phyloP scores from a whole-genome alignment of 306 rosid species.

The Sicyos baderoa region DNA sequence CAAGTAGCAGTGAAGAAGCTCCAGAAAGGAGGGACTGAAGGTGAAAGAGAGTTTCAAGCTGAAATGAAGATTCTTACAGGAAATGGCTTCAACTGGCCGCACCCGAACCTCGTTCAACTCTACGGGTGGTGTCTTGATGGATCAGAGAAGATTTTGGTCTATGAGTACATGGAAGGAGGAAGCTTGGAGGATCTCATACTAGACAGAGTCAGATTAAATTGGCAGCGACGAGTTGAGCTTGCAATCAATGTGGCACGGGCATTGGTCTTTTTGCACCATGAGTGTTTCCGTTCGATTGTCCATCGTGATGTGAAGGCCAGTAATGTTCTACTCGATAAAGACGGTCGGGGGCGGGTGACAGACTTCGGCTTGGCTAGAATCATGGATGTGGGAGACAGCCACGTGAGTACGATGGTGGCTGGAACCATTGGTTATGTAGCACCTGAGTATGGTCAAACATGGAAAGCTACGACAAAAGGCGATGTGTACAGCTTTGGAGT shows the following conservation, averaged over 20 bases:
- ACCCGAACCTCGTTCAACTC: conserved; percentile 92
- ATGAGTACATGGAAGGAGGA: conserved; percentile 75
- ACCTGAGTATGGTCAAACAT: conserved; percentile 88
- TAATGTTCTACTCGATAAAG: conserved; percentile 68
- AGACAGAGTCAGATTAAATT: conserved; percentile 40
- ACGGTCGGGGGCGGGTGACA: conserved; percentile 60
- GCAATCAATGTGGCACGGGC: conserved; percentile 80
- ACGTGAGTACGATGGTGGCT: conserved; percentile 92
- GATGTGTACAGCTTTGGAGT: conserved; percentile 92
- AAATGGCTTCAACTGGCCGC: conserved; percentile 78
- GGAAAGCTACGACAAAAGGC: conserved; percentile 90
- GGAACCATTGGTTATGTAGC: conserved; percentile 96
- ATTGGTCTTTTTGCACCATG: conserved; percentile 73
- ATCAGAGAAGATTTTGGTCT: conserved; percentile 56
- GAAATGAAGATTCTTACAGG: conserved; percentile 87
- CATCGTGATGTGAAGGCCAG: conserved; percentile 93
- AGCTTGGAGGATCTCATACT: conserved; percentile 69
- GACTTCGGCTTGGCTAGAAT: conserved; percentile 86
- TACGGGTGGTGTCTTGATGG: conserved; percentile 79
- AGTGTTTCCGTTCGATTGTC: conserved; percentile 62
- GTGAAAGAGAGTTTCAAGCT: conserved; percentile 73
- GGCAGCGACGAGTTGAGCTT: conserved; percentile 53
- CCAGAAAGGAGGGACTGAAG: conserved; percentile 68
- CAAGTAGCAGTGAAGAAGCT: conserved; percentile 88
- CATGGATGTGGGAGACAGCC: conserved; percentile 75